Evolutionary conservation across 441 rosid genomes (phyloP).

Genomic region (Eutrema salsugineum): DNA sequence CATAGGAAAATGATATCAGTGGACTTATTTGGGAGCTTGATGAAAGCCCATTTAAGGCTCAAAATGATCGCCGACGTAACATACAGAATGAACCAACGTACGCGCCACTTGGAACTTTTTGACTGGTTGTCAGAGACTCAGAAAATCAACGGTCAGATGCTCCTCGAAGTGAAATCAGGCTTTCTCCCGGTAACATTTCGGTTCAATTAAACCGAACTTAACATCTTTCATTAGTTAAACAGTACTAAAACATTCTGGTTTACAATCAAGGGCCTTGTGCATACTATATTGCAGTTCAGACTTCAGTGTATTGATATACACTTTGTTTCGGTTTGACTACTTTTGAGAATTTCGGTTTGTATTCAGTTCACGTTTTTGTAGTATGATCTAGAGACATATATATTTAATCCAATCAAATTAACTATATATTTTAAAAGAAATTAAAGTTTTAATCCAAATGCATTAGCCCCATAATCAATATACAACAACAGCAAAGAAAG

Average conservation of each 20-base stretch:
- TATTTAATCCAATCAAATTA: no score
- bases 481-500: background rate
- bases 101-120: slow-evolving; percentile 1
- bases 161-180: background rate
- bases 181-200: background rate
- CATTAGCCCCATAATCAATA: background rate
- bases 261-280: no score
- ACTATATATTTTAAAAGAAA: no score
- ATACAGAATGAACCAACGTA: background rate
- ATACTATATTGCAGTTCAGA: no score
- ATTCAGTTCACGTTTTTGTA: background rate
- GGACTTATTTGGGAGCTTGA: slow-evolving; percentile 2
- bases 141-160: background rate
- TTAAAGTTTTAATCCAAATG: background rate
- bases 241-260: no score
- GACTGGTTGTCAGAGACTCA: background rate
- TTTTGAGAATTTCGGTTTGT: background rate
- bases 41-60: slow-evolving; percentile 5
- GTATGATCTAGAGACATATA: no score
- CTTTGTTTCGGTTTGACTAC: no score
- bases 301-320: no score
- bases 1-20: background rate
- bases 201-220: background rate
- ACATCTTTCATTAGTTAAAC: background rate
- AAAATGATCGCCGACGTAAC: slow-evolving; percentile 12